A percentile compares a stretch with the other conserved stretches of the same genome.
Evolutionary conservation across 2,329 filamentous ascomycete species (phyloP).

Genomic region (Aspergillus jensenii): DNA sequence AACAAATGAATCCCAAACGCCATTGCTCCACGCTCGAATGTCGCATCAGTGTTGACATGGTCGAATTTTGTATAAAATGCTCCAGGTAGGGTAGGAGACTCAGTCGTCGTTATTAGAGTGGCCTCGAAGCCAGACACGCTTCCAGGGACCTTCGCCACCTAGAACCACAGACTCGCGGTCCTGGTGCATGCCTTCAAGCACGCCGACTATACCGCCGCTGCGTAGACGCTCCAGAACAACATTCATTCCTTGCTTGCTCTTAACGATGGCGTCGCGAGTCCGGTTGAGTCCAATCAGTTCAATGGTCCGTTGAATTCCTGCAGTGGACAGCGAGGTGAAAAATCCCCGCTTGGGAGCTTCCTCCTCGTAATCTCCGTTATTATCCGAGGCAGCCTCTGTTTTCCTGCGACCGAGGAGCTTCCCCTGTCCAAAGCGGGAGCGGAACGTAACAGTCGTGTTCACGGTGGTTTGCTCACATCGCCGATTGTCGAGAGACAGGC

Average conservation of each 20-base stretch:
- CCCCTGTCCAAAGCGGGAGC: constrained; percentile 60
- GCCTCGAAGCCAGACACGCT: constrained; percentile 42
- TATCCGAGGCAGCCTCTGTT: constrained; percentile 34
- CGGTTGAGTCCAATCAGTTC: constrained; percentile 62
- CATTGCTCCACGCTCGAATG: constrained; percentile 28
- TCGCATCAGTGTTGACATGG: constrained; percentile 15
- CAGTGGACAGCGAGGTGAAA: constrained; percentile 59
- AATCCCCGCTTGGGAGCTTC: constrained; percentile 55
- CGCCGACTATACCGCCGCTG: constrained; percentile 64
- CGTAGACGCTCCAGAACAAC: constrained; percentile 64
- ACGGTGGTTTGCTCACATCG: constrained; percentile 55
- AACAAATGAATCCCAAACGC: constrained; percentile 20
- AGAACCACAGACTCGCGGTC: constrained; percentile 51
- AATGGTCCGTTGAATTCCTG: constrained; percentile 62
- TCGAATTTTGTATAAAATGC: not conserved
- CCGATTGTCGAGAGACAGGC: constrained; percentile 37
- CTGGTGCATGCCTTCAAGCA: constrained; percentile 68
- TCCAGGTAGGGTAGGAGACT: not conserved
- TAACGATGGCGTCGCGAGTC: constrained; percentile 60
- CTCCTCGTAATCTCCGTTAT: constrained; percentile 48
- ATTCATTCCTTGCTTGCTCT: constrained; percentile 66
- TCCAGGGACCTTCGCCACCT: constrained; percentile 42
- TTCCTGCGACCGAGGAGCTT: constrained; percentile 48
- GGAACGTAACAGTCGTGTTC: constrained; percentile 61
- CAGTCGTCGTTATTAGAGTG: constrained; percentile 32